Conservation (phyloP, 768 basidiomycete genomes). For the Tulasnella calospora region DNA sequence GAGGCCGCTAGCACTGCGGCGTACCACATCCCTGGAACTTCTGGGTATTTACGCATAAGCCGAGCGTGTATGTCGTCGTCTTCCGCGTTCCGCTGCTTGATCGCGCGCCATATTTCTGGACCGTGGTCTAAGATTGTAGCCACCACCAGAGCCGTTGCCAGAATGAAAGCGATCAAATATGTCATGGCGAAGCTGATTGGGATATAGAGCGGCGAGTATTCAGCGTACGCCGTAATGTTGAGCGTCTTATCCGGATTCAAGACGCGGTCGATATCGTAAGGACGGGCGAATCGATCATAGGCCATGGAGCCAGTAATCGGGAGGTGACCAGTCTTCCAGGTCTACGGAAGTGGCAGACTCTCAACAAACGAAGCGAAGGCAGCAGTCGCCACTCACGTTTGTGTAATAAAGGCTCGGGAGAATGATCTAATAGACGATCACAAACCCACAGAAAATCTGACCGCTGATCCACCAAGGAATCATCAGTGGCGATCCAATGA, state of each 20-base stretch:
- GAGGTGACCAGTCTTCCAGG: conserved; percentile 42
- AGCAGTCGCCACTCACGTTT: conserved; percentile 58
- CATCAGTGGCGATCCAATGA: conserved; percentile 66
- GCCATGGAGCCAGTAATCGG: conserved; percentile 41
- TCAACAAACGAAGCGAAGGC: conserved; percentile 23
- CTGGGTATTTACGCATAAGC: conserved; percentile 45
- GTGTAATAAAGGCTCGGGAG: conserved; percentile 87
- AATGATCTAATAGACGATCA: conserved; percentile 88
- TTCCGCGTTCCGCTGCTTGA: conserved; percentile 37
- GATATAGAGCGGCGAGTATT: conserved; percentile 47
- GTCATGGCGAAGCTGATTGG: conserved; percentile 41
- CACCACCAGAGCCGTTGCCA: conserved; percentile 40
- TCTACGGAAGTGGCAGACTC: conserved; percentile 33
- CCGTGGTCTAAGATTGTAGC: conserved; percentile 46
- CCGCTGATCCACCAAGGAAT: conserved; percentile 97
- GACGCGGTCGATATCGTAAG: conserved; percentile 41
- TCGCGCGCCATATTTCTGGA: conserved; percentile 35
- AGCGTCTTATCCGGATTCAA: conserved; percentile 36
- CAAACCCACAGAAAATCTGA: conserved; percentile 81
- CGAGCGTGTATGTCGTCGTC: conserved; percentile 47
- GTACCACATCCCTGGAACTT: conserved; percentile 44
- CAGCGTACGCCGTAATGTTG: conserved; percentile 41
- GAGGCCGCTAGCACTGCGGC: conserved; percentile 38
- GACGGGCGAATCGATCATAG: conserved; percentile 44
- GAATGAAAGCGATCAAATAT: conserved; percentile 42